These are phyloP conservation scores for Usnea hakonensis DNA, from an alignment of 495 filamentous ascomycete genomes.

Conservation along the genomic window DNA sequence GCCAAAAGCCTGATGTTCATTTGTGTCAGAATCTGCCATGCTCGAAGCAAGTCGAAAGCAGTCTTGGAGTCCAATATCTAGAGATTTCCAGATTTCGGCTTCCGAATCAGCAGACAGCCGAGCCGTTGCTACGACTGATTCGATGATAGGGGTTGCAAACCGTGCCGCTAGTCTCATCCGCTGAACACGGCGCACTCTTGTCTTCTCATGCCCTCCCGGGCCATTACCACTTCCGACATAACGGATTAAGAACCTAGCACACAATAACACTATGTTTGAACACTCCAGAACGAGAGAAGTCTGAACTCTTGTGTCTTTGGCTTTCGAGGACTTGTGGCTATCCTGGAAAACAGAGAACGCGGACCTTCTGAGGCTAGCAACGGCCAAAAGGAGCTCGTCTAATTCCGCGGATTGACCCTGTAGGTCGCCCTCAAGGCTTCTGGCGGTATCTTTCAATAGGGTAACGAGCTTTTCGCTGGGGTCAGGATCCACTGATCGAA, in stretches of 20 bases:
- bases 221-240: constrained; percentile 45
- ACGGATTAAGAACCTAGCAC: constrained; percentile 31
- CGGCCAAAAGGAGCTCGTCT: constrained; percentile 60
- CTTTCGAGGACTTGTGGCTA: constrained; percentile 14
- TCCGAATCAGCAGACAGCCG: constrained; percentile 32
- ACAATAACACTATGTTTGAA: constrained; percentile 9
- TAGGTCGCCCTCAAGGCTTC: constrained; percentile 48
- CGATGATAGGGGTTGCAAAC: constrained; percentile 41
- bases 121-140: constrained; percentile 47
- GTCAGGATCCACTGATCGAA: neutral
- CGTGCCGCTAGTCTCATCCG: constrained; percentile 43
- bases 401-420: constrained; percentile 56
- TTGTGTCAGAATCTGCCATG: constrained; percentile 31
- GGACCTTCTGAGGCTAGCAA: constrained; percentile 55
- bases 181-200: constrained; percentile 46
- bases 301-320: constrained; percentile 3
- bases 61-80: constrained; percentile 50
- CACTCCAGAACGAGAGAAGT: constrained; percentile 3
- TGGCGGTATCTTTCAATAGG: constrained; percentile 37
- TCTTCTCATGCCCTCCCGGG: constrained; percentile 37
- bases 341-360: constrained; percentile 45
- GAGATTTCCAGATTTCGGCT: constrained; percentile 15
- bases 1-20: constrained; percentile 22
- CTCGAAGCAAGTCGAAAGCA: constrained; percentile 43
- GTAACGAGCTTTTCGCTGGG: neutral